These are phyloP conservation scores for Hamiltosporidium magnivora DNA, from an alignment of 371 early-diverging fungal species.

Conservation along the genomic window DNA sequence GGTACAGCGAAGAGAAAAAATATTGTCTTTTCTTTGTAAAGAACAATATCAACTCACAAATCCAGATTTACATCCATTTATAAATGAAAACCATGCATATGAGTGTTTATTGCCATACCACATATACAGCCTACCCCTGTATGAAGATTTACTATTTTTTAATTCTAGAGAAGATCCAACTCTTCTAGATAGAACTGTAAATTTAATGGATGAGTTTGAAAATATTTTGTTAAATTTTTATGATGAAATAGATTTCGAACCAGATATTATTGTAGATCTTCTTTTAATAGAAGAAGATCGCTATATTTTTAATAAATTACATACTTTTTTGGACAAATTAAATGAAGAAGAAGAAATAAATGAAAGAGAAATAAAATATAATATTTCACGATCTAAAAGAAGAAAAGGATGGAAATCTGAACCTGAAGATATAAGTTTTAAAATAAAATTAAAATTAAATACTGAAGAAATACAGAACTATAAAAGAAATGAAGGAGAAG, in stretches of 20 bases:
- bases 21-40: constrained; percentile 39
- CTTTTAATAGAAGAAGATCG: not conserved
- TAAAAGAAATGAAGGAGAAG: too few relatives aligned
- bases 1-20: constrained; percentile 25
- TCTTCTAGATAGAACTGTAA: not conserved
- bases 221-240: not conserved
- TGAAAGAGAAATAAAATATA: too few relatives aligned
- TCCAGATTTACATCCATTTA: constrained; percentile 43
- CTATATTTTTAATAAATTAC: not conserved
- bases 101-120: constrained; percentile 53
- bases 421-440: too few relatives aligned
- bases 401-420: too few relatives aligned
- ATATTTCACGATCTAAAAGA: too few relatives aligned
- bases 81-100: constrained; percentile 42
- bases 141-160: constrained; percentile 46
- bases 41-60: constrained; percentile 40
- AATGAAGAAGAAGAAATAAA: not conserved
- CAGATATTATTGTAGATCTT: not conserved
- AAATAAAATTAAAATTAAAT: too few relatives aligned
- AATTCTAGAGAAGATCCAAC: not conserved
- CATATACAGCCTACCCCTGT: constrained; percentile 31
- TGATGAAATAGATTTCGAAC: too few relatives aligned
- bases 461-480: too few relatives aligned
- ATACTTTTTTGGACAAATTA: not conserved
- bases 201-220: not conserved